Evolutionary conservation across 768 basidiomycete species (phyloP).

Genomic region (Leucocoprinus sp.): DNA sequence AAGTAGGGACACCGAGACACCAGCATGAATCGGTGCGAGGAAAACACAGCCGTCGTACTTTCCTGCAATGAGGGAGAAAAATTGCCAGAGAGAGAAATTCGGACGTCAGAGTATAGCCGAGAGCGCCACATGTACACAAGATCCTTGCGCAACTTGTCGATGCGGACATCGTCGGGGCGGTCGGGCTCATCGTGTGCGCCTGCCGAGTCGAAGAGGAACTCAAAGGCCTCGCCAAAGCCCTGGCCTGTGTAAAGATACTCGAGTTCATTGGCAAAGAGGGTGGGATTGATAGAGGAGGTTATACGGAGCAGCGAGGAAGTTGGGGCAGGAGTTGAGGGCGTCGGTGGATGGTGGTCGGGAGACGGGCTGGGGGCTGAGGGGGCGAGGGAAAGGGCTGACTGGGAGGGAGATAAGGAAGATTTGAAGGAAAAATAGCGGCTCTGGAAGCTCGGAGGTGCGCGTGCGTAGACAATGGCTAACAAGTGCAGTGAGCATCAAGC

Average conservation of each 20-base stretch:
- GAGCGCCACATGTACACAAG: conserved; percentile 96
- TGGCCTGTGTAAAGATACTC: conserved; percentile 94
- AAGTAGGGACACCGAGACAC: conserved; percentile 88
- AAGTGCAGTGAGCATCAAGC: neutral
- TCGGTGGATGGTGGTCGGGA: conserved; percentile 38
- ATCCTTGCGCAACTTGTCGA: conserved; percentile 88
- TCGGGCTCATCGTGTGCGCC: conserved; percentile 42
- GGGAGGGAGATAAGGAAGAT: conserved; percentile 52
- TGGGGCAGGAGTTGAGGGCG: conserved; percentile 35
- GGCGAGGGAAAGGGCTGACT: conserved; percentile 55
- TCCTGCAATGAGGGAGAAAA: conserved; percentile 55
- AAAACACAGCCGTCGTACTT: conserved; percentile 74
- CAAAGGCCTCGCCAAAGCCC: conserved; percentile 81
- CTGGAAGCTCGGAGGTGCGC: conserved; percentile 89
- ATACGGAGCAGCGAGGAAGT: conserved; percentile 48
- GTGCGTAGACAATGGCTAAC: conserved; percentile 86
- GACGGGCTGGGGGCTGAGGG: conserved; percentile 19
- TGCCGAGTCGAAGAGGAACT: conserved; percentile 73
- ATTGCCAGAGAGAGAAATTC: conserved; percentile 67
- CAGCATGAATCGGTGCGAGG: conserved; percentile 89
- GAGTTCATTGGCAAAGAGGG: conserved; percentile 82
- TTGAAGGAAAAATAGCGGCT: conserved; percentile 79
- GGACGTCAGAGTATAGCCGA: conserved; percentile 87
- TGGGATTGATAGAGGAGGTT: conserved; percentile 60
- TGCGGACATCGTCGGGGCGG: conserved; percentile 38